Percentiles rank a stretch among this genome's conserved stretches.
phyloP scores from a whole-genome alignment of 2,329 filamentous ascomycete genomes.

The Macrophomina phaseolina region DNA sequence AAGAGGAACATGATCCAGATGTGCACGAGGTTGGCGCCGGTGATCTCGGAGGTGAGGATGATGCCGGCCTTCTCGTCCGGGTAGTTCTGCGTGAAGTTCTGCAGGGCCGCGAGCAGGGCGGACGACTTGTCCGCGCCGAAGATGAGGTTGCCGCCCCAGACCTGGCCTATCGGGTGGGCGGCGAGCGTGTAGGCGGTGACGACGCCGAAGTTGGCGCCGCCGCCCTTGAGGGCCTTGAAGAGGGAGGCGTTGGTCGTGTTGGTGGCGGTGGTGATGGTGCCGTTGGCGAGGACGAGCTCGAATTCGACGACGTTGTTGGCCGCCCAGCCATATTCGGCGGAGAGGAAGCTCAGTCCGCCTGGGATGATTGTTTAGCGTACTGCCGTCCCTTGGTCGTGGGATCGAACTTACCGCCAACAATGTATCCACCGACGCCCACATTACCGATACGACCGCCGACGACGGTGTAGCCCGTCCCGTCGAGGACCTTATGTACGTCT shows the following conservation, averaged over 20 bases:
- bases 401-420: slow-evolving; percentile 49
- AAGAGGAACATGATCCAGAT: slow-evolving; percentile 67
- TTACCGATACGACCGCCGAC: slow-evolving; percentile 55
- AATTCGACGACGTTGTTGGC: slow-evolving; percentile 55
- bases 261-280: slow-evolving; percentile 51
- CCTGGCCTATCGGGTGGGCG: slow-evolving; percentile 35
- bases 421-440: slow-evolving; percentile 55
- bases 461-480: slow-evolving; percentile 45
- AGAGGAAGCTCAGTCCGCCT: slow-evolving; percentile 48
- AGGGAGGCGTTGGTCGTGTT: slow-evolving; percentile 47
- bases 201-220: slow-evolving; percentile 53
- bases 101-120: slow-evolving; percentile 54
- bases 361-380: not conserved
- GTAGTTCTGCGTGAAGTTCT: slow-evolving; percentile 64
- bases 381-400: not conserved
- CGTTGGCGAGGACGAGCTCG: slow-evolving; percentile 56
- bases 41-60: slow-evolving; percentile 61
- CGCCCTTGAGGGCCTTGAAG: slow-evolving; percentile 50
- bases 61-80: slow-evolving; percentile 65
- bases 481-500: slow-evolving; percentile 46
- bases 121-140: slow-evolving; percentile 46
- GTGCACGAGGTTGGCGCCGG: slow-evolving; percentile 52
- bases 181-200: slow-evolving; percentile 44
- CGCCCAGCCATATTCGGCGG: slow-evolving; percentile 52
- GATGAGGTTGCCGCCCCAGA: slow-evolving; percentile 57